phyloP scores from a whole-genome alignment of 257 asterid species.

The Nyctanthes arbortristis region DNA sequence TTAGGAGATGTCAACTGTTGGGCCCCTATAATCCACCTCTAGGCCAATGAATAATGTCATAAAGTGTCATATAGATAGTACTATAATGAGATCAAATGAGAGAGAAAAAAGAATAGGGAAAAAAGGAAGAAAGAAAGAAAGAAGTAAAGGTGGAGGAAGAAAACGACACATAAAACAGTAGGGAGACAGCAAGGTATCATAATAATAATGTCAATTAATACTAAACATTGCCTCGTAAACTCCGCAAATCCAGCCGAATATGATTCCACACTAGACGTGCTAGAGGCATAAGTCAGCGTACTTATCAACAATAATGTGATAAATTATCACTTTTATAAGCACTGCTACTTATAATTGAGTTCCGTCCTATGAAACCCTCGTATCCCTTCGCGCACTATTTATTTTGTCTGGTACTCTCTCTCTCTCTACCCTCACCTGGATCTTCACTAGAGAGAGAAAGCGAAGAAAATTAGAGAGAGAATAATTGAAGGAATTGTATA shows the following conservation, averaged over 20 bases:
- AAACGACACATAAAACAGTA: too few species aligned
- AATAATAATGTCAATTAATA: neutral
- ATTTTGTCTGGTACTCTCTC: slow-evolving; percentile 36
- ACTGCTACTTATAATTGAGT: rapidly evolving
- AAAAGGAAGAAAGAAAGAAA: too few species aligned
- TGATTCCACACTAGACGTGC: slow-evolving; percentile 29
- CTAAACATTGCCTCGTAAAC: slow-evolving; percentile 25
- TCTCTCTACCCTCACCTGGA: slow-evolving; percentile 27
- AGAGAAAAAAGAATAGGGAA: too few species aligned
- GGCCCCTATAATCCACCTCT: too few species aligned
- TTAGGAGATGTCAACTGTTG: too few species aligned
- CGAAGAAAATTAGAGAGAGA: slow-evolving; percentile 11
- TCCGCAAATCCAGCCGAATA: slow-evolving; percentile 38
- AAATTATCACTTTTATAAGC: neutral
- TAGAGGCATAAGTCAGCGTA: rapidly evolving
- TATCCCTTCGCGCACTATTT: slow-evolving; percentile 40
- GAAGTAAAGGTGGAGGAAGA: too few species aligned
- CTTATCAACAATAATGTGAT: slow-evolving; percentile 18
- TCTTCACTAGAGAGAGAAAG: slow-evolving; percentile 18
- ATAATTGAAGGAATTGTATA: neutral
- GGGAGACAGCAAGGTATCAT: slow-evolving; percentile 4
- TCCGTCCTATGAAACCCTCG: neutral
- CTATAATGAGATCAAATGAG: too few species aligned
- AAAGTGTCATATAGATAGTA: too few species aligned
- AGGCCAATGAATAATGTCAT: too few species aligned